These are phyloP conservation scores for Cladobotryum protrusum DNA, from an alignment of 2,329 filamentous ascomycete species.

Conservation along the genomic window DNA sequence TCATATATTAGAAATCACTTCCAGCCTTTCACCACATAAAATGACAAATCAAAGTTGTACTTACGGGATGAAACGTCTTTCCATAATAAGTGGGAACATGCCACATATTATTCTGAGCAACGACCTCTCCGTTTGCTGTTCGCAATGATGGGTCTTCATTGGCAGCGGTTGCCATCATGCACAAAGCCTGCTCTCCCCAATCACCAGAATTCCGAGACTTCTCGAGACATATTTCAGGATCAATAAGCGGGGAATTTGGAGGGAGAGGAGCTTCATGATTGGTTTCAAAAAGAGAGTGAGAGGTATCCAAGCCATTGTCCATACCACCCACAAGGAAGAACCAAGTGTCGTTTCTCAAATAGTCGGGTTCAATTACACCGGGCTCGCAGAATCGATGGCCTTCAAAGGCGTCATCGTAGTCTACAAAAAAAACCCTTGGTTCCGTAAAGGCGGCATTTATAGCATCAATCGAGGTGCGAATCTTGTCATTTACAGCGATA, in stretches of 20 bases:
- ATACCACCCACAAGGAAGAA: constrained; percentile 42
- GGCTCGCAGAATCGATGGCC: constrained; percentile 41
- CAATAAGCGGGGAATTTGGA: constrained; percentile 26
- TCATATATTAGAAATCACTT: too few species aligned
- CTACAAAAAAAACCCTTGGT: constrained; percentile 37
- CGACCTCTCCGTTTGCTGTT: constrained; percentile 20
- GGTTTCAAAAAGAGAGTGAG: background rate
- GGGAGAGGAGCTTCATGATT: constrained; percentile 17
- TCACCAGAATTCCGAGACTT: constrained; percentile 31
- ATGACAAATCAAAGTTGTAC: constrained; percentile 7
- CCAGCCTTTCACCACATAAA: background rate
- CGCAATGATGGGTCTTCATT: constrained; percentile 29
- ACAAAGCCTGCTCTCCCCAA: constrained; percentile 38
- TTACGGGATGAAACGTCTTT: constrained; percentile 40
- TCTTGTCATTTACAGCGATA: constrained; percentile 34
- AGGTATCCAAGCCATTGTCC: constrained; percentile 27
- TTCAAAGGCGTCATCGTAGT: constrained; percentile 38
- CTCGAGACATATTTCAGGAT: constrained; percentile 31
- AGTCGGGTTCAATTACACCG: constrained; percentile 37
- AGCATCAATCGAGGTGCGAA: constrained; percentile 27
- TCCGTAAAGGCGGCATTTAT: constrained; percentile 33
- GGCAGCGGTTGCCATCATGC: constrained; percentile 38
- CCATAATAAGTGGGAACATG: constrained; percentile 42
- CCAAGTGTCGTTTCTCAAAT: constrained; percentile 37
- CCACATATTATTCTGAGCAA: constrained; percentile 34